Conservation (phyloP, 148 eudicot genomes). For the Chenopodium quinoa region DNA sequence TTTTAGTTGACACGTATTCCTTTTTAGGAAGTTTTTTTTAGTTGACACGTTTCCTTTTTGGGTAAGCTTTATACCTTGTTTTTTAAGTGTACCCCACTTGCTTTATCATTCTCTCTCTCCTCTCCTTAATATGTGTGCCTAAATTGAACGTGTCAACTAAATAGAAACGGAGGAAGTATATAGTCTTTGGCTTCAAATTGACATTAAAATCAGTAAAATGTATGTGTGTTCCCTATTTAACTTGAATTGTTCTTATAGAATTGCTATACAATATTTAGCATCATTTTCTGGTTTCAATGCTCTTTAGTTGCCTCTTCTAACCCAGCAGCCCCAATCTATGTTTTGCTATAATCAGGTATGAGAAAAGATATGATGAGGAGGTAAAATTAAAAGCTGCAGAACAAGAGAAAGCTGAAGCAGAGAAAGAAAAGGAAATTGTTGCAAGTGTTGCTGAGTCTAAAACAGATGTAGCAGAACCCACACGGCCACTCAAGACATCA, state of each 20-base stretch:
- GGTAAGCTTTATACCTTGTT: no score
- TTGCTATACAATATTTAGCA: neutral
- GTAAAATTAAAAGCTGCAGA: conserved; percentile 53
- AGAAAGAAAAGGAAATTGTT: conserved; percentile 46
- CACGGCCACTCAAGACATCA: conserved; percentile 44
- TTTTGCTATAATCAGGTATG: conserved; percentile 53
- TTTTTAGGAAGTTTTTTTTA: no score
- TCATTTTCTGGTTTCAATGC: neutral
- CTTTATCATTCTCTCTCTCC: no score
- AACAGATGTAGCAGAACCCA: conserved; percentile 41
- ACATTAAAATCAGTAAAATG: neutral
- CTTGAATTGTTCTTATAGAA: neutral
- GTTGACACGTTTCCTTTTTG: no score
- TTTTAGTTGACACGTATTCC: no score
- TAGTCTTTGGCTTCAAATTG: no score
- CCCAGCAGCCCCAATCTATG: conserved; percentile 8
- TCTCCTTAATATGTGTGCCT: no score
- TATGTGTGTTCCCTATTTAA: neutral
- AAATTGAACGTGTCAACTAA: no score
- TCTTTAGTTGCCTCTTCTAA: conserved; percentile 2
- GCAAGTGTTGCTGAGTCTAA: conserved; percentile 37
- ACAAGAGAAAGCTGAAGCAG: conserved; percentile 49
- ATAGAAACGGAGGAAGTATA: neutral
- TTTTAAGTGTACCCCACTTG: no score
- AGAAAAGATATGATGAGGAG: conserved; percentile 61